These are phyloP conservation scores for Aplosporella prunicola DNA, from an alignment of 2,329 filamentous ascomycete species.

Conservation along the genomic window DNA sequence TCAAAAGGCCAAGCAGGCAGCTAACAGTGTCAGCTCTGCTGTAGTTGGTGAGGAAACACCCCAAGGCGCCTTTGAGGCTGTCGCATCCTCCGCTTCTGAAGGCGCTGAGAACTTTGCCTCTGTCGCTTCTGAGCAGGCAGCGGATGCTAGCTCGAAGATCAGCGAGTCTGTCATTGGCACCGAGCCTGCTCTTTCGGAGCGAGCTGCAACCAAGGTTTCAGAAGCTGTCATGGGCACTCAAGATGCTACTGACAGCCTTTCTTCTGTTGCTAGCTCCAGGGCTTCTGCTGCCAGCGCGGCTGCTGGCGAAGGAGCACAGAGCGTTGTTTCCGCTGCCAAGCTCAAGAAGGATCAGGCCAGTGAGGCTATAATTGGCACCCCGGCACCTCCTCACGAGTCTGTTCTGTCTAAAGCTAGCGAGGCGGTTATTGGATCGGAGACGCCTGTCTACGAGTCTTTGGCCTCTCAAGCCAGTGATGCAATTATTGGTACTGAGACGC, in stretches of 20 bases:
- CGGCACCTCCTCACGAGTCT: conserved; percentile 14
- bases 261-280: conserved; percentile 22
- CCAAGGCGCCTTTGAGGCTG: conserved; percentile 27
- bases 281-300: conserved; percentile 14
- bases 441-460: conserved; percentile 35
- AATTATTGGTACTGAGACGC: conserved; percentile 39
- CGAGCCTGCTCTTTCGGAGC: conserved; percentile 18
- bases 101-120: conserved; percentile 17
- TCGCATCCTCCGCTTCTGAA: conserved; percentile 21
- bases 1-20: conserved; percentile 29
- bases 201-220: conserved; percentile 28
- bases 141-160: conserved; percentile 16
- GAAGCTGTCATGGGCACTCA: conserved; percentile 16
- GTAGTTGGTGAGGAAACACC: conserved; percentile 21
- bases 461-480: conserved; percentile 38
- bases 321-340: conserved; percentile 16
- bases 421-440: conserved; percentile 35
- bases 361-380: conserved; percentile 17
- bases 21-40: conserved; percentile 17
- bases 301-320: conserved; percentile 12
- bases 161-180: conserved; percentile 18
- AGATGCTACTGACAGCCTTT: conserved; percentile 20
- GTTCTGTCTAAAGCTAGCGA: conserved; percentile 34
- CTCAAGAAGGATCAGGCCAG: conserved; percentile 16
- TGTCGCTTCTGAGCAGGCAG: conserved; percentile 15